A percentile compares a stretch with the other conserved stretches of the same genome.
These are phyloP conservation scores for Verticillium albo-atrum DNA, from an alignment of 2,329 filamentous ascomycete genomes.

Conservation along the genomic window DNA sequence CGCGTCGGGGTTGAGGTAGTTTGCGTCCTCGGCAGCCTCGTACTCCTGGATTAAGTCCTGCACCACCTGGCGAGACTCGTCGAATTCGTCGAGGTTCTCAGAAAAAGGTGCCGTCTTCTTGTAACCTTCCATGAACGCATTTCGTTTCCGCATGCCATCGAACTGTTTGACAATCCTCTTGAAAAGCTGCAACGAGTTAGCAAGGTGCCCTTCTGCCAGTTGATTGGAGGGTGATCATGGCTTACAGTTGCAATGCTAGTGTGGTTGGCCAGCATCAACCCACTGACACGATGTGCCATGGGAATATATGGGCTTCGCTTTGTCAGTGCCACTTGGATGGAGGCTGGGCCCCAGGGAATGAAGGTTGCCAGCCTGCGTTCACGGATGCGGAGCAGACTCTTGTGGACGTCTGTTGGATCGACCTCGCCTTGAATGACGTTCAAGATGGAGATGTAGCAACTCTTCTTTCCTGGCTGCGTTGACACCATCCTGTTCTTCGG, in stretches of 20 bases:
- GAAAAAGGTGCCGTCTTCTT: conserved; percentile 93
- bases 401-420: conserved; percentile 96
- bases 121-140: conserved; percentile 94
- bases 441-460: conserved; percentile 97
- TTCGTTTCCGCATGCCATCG: conserved; percentile 89
- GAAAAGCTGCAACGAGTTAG: conserved; percentile 57
- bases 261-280: conserved; percentile 96
- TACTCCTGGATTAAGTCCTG: conserved; percentile 90
- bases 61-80: conserved; percentile 89
- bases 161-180: conserved; percentile 91
- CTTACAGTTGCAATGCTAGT: conserved; percentile 87
- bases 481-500: conserved; percentile 99
- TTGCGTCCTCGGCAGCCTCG: conserved; percentile 85
- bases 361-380: conserved; percentile 93
- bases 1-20: conserved; percentile 78
- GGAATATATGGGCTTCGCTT: conserved; percentile 95
- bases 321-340: conserved; percentile 93
- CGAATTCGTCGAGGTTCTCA: conserved; percentile 89
- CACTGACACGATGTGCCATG: conserved; percentile 90
- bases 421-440: conserved; percentile 99
- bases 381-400: conserved; percentile 91
- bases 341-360: conserved; percentile 96
- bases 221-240: conserved; percentile 3
- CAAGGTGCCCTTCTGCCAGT: not conserved
- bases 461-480: conserved; percentile 90